These are phyloP conservation scores for Gynochthodes officinalis DNA, from an alignment of 257 asterid species.

Conservation along the genomic window DNA sequence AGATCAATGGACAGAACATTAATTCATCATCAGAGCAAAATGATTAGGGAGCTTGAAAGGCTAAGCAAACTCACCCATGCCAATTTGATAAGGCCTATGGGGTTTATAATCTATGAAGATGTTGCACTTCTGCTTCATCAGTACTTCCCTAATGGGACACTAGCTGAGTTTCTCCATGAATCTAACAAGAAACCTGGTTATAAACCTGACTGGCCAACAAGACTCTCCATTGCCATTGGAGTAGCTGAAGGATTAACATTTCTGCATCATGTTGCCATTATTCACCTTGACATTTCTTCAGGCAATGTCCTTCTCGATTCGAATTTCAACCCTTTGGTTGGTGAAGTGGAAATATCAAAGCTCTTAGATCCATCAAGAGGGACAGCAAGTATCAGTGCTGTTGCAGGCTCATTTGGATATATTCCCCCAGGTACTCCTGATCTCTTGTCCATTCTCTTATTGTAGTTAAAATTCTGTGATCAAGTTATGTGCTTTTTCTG, in stretches of 20 bases:
- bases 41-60: slow-evolving; percentile 91
- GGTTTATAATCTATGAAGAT: slow-evolving; percentile 81
- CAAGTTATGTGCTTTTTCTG: not conserved
- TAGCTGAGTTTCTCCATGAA: slow-evolving; percentile 73
- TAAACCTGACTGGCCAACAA: slow-evolving; percentile 81
- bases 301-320: slow-evolving; percentile 84
- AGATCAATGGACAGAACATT: slow-evolving; percentile 75
- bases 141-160: slow-evolving; percentile 56
- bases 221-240: slow-evolving; percentile 83
- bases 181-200: slow-evolving; percentile 38
- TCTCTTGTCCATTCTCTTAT: not conserved
- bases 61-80: slow-evolving; percentile 78
- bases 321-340: slow-evolving; percentile 62
- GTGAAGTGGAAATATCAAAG: slow-evolving; percentile 94
- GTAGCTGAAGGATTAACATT: slow-evolving; percentile 93
- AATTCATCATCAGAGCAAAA: slow-evolving; percentile 65
- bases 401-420: slow-evolving; percentile 98
- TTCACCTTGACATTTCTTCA: slow-evolving; percentile 92
- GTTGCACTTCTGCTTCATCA: slow-evolving; percentile 66
- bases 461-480: not conserved
- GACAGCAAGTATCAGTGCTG: slow-evolving; percentile 95
- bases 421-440: slow-evolving; percentile 84
- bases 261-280: slow-evolving; percentile 78
- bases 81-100: slow-evolving; percentile 77
- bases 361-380: slow-evolving; percentile 95